phyloP scores from a whole-genome alignment of 805 yeast genomes.

The Diddensiella caesifluorescens region DNA sequence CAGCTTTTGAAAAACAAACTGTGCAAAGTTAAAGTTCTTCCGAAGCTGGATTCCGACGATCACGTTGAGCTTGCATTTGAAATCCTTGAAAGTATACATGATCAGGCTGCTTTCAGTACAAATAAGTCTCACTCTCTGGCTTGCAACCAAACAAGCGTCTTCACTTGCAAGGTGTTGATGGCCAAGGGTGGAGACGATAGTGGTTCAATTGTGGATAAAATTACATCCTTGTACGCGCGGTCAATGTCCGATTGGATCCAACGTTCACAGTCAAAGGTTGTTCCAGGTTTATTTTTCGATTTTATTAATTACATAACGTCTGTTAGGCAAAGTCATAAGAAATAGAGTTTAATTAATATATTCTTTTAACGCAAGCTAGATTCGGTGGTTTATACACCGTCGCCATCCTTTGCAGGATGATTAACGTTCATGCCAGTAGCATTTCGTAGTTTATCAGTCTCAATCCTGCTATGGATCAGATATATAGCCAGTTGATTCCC shows the following conservation, averaged over 20 bases:
- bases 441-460: slow-evolving; percentile 50
- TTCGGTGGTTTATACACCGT: too few species aligned
- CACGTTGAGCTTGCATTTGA: slow-evolving; percentile 8
- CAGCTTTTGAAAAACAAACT: slow-evolving; percentile 59
- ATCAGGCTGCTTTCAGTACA: slow-evolving; percentile 38
- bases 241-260: slow-evolving; percentile 59
- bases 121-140: slow-evolving; percentile 50
- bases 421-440: not conserved
- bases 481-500: slow-evolving; percentile 69
- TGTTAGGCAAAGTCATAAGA: slow-evolving; percentile 18
- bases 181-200: slow-evolving; percentile 36
- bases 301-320: slow-evolving; percentile 72
- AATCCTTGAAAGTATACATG: slow-evolving; percentile 32
- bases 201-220: slow-evolving; percentile 33
- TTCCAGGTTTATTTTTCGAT: slow-evolving; percentile 62
- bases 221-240: slow-evolving; percentile 52
- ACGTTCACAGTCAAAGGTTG: slow-evolving; percentile 42
- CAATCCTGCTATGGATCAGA: slow-evolving; percentile 67
- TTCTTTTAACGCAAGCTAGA: too few species aligned
- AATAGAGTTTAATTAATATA: too few species aligned
- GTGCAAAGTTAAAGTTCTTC: slow-evolving; percentile 42
- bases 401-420: not conserved
- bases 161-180: slow-evolving; percentile 53
- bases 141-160: slow-evolving; percentile 61
- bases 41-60: slow-evolving; percentile 21